Conservation (phyloP, 208 protist genomes). For the Trypanosomatidae sp. region DNA sequence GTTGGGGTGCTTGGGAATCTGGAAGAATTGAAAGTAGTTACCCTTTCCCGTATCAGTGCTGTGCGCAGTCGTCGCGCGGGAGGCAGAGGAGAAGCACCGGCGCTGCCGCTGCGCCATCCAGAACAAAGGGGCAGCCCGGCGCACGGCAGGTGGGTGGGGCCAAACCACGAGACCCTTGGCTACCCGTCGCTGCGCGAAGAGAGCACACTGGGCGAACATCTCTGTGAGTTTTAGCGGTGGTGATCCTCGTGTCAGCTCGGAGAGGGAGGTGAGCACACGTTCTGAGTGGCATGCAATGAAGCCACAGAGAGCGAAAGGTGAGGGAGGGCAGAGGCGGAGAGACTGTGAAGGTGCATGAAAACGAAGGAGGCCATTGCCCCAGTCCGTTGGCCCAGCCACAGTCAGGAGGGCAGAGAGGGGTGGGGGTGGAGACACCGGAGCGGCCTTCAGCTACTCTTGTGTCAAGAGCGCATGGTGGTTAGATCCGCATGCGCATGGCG, state of each 20-base stretch:
- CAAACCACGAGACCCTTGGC: not conserved
- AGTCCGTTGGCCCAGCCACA: not conserved
- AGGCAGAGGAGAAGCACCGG: constrained; percentile 2
- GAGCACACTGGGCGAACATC: not conserved
- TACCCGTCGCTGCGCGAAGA: not conserved
- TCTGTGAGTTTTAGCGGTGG: not conserved
- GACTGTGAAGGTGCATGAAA: not conserved
- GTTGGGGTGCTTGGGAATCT: constrained; percentile 42
- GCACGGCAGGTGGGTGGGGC: not conserved
- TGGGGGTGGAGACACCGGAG: not conserved
- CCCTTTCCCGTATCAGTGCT: constrained; percentile 27
- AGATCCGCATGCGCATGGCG: not conserved
- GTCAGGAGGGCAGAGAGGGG: not conserved
- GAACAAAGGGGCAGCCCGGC: not conserved
- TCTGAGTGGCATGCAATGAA: not conserved
- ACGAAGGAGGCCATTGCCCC: not conserved
- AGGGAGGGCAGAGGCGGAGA: not conserved
- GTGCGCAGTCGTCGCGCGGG: not conserved
- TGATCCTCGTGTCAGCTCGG: not conserved
- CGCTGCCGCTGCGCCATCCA: constrained; percentile 5
- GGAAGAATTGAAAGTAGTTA: constrained; percentile 80
- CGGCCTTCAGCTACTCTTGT: not conserved
- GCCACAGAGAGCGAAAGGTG: not conserved
- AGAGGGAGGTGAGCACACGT: not conserved
- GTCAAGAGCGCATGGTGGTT: not conserved